A percentile compares a stretch with the other conserved stretches of the same genome.
phyloP scores from a whole-genome alignment of 2,329 filamentous ascomycete genomes.

The Aspergillus sp. region DNA sequence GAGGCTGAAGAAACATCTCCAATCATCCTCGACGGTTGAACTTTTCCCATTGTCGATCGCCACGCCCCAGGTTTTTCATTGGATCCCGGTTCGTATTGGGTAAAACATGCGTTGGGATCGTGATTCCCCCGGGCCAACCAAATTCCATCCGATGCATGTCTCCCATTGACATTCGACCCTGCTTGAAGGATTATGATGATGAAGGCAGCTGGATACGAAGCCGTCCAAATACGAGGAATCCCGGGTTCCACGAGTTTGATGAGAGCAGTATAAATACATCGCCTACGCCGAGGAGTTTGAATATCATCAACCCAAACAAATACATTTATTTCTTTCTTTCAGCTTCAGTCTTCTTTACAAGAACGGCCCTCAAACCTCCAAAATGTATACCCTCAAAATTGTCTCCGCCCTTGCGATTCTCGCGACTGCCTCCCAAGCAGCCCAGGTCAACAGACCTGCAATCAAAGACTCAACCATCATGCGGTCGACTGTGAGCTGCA shows the following conservation, averaged over 20 bases:
- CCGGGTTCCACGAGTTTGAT: background rate
- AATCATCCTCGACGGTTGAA: background rate
- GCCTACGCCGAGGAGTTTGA: background rate
- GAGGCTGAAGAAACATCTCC: conserved; percentile 7
- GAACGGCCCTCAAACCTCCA: background rate
- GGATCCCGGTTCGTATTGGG: conserved; percentile 2
- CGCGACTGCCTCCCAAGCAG: background rate
- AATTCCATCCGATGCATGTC: background rate
- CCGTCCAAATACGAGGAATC: background rate
- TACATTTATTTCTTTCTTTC: background rate
- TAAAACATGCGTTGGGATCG: conserved; percentile 2
- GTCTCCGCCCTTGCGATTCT: background rate
- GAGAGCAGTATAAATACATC: background rate
- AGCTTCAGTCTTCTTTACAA: background rate
- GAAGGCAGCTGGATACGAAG: background rate
- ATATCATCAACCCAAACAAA: background rate
- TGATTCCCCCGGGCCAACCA: conserved; percentile 4
- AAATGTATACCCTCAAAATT: background rate
- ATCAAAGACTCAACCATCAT: conserved; percentile 18
- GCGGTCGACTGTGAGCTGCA: conserved; percentile 12
- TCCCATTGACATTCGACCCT: background rate
- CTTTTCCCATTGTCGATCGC: background rate
- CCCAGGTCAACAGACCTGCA: conserved; percentile 3
- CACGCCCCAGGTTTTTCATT: background rate
- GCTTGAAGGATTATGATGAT: background rate